These are phyloP conservation scores for Termitomyces sp. DNA, from an alignment of 768 basidiomycete species.

Conservation along the genomic window DNA sequence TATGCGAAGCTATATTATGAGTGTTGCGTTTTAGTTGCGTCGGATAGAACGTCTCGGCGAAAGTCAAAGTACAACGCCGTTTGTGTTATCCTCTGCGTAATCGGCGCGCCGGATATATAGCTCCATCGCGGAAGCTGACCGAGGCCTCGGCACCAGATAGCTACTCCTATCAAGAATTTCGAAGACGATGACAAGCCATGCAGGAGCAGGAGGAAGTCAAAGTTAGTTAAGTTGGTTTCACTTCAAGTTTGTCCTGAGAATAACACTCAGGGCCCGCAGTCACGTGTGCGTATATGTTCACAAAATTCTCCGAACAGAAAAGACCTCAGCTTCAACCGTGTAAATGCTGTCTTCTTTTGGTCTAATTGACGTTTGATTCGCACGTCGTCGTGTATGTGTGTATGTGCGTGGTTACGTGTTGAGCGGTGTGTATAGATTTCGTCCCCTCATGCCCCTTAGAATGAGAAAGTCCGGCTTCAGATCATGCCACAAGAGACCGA, in stretches of 20 bases:
- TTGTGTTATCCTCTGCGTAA: not conserved
- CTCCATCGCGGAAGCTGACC: not conserved
- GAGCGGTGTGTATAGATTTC: constrained; percentile 4
- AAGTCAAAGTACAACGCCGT: not conserved
- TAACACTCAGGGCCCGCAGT: constrained; percentile 1
- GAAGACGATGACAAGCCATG: not conserved
- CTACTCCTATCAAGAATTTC: not conserved
- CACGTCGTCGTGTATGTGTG: not conserved
- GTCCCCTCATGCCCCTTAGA: not conserved
- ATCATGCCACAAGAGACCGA: constrained; percentile 19
- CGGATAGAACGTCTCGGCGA: not conserved
- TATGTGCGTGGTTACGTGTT: not conserved
- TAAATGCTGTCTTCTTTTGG: not conserved
- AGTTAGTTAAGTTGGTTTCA: too few species aligned
- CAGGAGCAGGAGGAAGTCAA: not conserved
- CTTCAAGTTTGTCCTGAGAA: too few species aligned
- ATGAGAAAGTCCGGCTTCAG: constrained; percentile 12
- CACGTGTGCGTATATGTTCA: constrained; percentile 10
- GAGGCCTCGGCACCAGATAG: too few species aligned
- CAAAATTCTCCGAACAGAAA: not conserved
- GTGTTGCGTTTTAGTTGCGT: not conserved
- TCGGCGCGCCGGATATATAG: not conserved
- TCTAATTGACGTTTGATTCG: not conserved
- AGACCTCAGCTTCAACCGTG: not conserved
- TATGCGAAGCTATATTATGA: not conserved